Evolutionary conservation across 768 basidiomycete species (phyloP).

Genomic region (Tulasnella sp.): DNA sequence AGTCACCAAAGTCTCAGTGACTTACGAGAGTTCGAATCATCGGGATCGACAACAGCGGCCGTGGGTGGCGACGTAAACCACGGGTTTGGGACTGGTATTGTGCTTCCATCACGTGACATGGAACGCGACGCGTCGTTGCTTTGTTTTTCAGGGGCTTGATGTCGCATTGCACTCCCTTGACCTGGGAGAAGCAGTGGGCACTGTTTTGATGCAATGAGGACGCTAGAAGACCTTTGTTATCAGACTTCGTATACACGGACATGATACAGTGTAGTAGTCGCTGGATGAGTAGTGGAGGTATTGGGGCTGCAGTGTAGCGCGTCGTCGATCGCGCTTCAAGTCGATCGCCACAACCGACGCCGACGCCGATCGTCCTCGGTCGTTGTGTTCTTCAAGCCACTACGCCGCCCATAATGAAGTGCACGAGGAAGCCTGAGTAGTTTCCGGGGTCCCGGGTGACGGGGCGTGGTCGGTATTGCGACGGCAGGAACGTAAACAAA

Average conservation of each 20-base stretch:
- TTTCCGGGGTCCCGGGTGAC: neutral
- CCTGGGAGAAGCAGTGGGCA: neutral
- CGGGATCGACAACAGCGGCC: no score
- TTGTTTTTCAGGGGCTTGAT: neutral
- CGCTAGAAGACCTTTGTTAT: no score
- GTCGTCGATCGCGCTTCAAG: neutral
- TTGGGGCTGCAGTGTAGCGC: no score
- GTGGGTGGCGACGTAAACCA: neutral
- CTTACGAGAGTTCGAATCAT: no score
- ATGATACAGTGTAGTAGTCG: no score
- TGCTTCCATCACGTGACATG: neutral
- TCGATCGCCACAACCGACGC: neutral
- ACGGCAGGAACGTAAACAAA: neutral
- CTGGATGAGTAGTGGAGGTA: no score
- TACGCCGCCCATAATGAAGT: neutral
- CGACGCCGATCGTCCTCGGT: neutral
- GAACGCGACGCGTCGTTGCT: neutral
- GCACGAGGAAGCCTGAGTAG: neutral
- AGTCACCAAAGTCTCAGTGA: no score
- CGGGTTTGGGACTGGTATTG: neutral
- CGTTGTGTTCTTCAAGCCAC: neutral
- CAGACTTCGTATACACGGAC: no score
- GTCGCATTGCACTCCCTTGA: neutral
- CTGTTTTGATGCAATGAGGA: no score
- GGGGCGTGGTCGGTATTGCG: neutral